Percentiles rank a stretch among this genome's conserved stretches.
These are phyloP conservation scores for Plasmodium ovale DNA, from an alignment of 169 alveolate species.

Conservation along the genomic window DNA sequence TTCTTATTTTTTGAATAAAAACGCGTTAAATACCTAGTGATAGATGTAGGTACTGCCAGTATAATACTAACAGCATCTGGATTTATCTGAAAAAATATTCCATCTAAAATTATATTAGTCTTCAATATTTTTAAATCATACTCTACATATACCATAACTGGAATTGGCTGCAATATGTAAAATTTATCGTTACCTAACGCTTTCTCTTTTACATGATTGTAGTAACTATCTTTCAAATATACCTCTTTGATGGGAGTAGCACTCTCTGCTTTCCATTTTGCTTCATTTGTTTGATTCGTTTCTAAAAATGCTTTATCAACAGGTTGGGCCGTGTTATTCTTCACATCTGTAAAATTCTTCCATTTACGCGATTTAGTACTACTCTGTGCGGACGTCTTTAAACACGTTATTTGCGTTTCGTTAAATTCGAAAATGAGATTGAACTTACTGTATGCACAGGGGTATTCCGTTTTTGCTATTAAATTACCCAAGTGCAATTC, in stretches of 20 bases:
- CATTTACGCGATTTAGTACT: not conserved
- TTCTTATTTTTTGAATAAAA: conserved; percentile 64
- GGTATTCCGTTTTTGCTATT: conserved; percentile 82
- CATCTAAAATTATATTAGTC: conserved; percentile 81
- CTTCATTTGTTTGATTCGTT: not conserved
- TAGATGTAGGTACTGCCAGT: conserved; percentile 85
- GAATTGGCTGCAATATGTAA: conserved; percentile 74
- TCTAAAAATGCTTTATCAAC: not conserved
- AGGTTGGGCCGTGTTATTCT: not conserved
- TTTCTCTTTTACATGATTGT: conserved; percentile 57
- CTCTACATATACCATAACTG: conserved; percentile 74
- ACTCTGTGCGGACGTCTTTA: conserved; percentile 9
- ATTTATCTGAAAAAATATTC: conserved; percentile 85
- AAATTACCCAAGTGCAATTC: conserved; percentile 87
- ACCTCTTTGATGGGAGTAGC: not conserved
- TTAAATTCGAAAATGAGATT: conserved; percentile 86
- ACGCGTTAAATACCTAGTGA: conserved; percentile 77
- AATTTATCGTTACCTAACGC: conserved; percentile 22
- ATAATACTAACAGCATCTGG: conserved; percentile 87
- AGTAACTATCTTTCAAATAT: conserved; percentile 21
- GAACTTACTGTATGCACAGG: conserved; percentile 83
- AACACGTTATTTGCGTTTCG: conserved; percentile 87
- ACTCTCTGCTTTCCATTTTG: not conserved
- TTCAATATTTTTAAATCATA: conserved; percentile 59
- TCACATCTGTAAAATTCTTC: not conserved